Evolutionary conservation across 2,329 filamentous ascomycete species (phyloP), one percentile per base, ranked within the genome.

Genomic region (Diaporthe velutina): DNA sequence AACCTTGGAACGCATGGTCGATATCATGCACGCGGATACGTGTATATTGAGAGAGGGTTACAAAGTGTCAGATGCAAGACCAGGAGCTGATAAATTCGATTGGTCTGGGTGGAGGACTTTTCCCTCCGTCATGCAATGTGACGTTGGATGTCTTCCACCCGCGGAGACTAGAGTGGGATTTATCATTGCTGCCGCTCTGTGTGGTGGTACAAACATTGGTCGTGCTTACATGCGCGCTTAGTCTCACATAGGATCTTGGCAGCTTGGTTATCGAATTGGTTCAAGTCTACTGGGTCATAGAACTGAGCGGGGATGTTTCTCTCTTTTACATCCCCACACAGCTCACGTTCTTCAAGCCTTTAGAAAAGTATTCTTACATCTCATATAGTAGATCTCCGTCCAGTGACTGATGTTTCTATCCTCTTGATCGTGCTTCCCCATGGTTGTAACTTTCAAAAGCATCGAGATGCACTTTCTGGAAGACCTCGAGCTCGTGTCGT

Each of bases 301-400:
- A 1, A 4, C 1, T 38, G 30, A 52, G 64, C 30, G 64, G 64
- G 64, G 64, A 7, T 12, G 28, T 40, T 54, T 15, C 33, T 40
- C 2, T 4, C 0, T 28, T 8, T 3, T 40, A 25, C 15, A 13
- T 4, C 17, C n/a, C 5, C 4, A 12, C 2, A 9, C 1, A 5
- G 2, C 2, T 35, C 7, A 30, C 8, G 8, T 3, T 8, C 0
- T 6, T 28, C 40, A 7, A 4, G 4, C 33, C n/a, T 4, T 3
- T 1, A 40, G 15, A 4, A 19, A n/a, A n/a, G n/a, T n/a, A n/a
- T n/a, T n/a, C n/a, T n/a, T n/a, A n/a, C n/a, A n/a, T n/a, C n/a
- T n/a, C n/a, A n/a, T n/a, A n/a, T n/a, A n/a, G n/a, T n/a, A n/a
- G n/a, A n/a, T n/a, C n/a, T n/a, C n/a, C n/a, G n/a, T n/a, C n/a